Conservation (phyloP, 192 early-diverging fungal genomes). For the Spinellus fusiger region DNA sequence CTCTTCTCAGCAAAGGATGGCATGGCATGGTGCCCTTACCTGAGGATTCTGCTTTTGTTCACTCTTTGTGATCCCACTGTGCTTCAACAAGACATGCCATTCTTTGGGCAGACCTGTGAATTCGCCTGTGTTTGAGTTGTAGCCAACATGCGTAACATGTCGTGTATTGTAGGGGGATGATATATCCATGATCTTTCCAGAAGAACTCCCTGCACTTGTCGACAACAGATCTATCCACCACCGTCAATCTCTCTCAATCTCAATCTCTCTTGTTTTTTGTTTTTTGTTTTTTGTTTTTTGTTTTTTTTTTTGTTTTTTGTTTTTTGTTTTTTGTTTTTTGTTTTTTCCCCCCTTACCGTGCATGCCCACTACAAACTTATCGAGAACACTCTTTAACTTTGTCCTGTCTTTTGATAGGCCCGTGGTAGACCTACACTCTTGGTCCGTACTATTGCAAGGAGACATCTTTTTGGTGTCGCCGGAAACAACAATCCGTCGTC, state of each 20-base stretch:
- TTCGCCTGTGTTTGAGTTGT: constrained; percentile 92
- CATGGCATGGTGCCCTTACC: constrained; percentile 18
- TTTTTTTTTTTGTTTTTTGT: not conserved
- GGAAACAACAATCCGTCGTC: not conserved
- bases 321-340: not conserved
- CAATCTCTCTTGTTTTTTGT: too few species aligned
- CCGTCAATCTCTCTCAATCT: not conserved
- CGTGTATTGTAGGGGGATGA: constrained; percentile 93
- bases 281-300: too few species aligned
- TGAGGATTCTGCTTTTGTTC: constrained; percentile 91
- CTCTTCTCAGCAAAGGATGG: not conserved
- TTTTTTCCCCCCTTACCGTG: constrained; percentile 26
- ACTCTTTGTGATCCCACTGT: constrained; percentile 91
- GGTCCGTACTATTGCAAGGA: too few species aligned
- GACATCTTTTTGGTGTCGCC: too few species aligned
- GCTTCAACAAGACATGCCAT: constrained; percentile 84
- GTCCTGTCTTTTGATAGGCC: constrained; percentile 5
- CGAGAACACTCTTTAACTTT: constrained; percentile 42
- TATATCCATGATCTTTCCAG: constrained; percentile 64
- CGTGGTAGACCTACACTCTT: too few species aligned
- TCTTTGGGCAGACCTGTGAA: constrained; percentile 90
- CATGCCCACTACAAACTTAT: constrained; percentile 36
- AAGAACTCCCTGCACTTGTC: constrained; percentile 51
- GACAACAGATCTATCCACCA: constrained; percentile 16
- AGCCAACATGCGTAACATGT: constrained; percentile 97